Percentiles rank a stretch among this genome's conserved stretches.
Conservation (phyloP, 2,329 filamentous ascomycete species). For the Sarocladiaceae sp. region DNA sequence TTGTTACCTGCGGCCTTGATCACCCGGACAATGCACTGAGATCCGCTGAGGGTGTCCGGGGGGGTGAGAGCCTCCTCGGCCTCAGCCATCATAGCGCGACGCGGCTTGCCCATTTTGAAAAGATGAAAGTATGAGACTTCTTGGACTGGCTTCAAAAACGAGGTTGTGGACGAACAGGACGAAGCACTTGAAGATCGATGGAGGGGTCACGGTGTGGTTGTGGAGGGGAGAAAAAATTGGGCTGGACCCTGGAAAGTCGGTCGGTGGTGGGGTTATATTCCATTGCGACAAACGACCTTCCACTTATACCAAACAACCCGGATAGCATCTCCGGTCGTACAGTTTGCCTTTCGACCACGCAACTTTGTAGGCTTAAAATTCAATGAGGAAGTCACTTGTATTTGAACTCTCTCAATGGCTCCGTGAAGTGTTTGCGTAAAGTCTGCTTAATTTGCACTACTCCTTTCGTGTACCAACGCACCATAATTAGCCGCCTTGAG, state of each 20-base stretch:
- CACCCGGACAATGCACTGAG: slow-evolving; percentile 70
- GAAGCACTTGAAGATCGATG: not conserved
- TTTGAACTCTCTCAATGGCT: too few species aligned
- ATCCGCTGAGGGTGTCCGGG: slow-evolving; percentile 53
- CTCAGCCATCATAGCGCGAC: slow-evolving; percentile 72
- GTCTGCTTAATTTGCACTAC: too few species aligned
- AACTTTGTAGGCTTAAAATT: too few species aligned
- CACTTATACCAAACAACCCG: not conserved
- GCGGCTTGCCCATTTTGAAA: slow-evolving; percentile 39
- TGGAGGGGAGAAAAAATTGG: not conserved
- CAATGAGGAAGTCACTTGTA: too few species aligned
- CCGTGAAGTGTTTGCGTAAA: too few species aligned
- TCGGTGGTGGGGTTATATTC: not conserved
- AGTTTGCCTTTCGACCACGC: too few species aligned
- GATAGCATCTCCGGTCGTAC: too few species aligned
- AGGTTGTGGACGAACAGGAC: too few species aligned
- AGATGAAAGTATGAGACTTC: not conserved
- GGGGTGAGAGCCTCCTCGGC: slow-evolving; percentile 66
- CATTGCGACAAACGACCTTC: too few species aligned
- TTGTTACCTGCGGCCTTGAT: slow-evolving; percentile 84
- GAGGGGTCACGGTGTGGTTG: not conserved
- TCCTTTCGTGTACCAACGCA: too few species aligned
- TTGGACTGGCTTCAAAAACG: not conserved
- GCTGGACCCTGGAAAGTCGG: not conserved
- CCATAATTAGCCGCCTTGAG: too few species aligned